Percentiles rank a stretch among this genome's conserved stretches.
Evolutionary conservation across 2,329 filamentous ascomycete species (phyloP).

Genomic region (Aspergillus alliaceus): DNA sequence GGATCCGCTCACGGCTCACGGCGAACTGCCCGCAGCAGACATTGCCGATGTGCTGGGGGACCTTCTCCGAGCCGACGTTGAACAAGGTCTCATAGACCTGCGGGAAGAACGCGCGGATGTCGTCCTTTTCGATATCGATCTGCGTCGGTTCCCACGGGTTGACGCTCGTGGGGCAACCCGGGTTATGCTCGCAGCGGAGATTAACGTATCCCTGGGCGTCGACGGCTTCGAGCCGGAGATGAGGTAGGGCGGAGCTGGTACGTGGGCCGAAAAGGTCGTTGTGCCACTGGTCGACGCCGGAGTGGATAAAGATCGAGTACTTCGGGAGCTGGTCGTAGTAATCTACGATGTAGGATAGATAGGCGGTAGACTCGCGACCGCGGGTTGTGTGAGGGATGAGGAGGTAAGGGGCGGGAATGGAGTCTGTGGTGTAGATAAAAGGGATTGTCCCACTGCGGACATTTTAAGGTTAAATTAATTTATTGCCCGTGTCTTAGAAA

Average conservation of each 20-base stretch:
- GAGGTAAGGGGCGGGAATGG: conserved; percentile 20
- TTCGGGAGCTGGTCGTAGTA: conserved; percentile 61
- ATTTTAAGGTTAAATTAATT: background rate
- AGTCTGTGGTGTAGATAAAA: conserved; percentile 31
- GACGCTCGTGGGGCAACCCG: conserved; percentile 42
- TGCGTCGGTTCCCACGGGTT: conserved; percentile 26
- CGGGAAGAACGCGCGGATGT: conserved; percentile 28
- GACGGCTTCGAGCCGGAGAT: conserved; percentile 38
- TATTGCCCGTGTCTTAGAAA: background rate
- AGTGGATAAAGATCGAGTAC: conserved; percentile 62
- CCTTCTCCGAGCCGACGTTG: conserved; percentile 19
- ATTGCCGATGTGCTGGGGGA: conserved; percentile 29
- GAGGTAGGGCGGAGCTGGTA: conserved; percentile 28
- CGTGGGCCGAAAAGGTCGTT: conserved; percentile 49
- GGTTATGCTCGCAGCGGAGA: conserved; percentile 37
- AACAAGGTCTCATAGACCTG: conserved; percentile 27
- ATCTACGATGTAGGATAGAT: conserved; percentile 62
- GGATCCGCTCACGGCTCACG: conserved; percentile 32
- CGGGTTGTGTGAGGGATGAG: conserved; percentile 35
- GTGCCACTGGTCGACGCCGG: conserved; percentile 58
- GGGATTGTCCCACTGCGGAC: conserved; percentile 17
- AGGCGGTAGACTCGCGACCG: conserved; percentile 64
- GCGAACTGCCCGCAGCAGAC: conserved; percentile 39
- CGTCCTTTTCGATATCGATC: conserved; percentile 22
- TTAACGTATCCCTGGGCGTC: conserved; percentile 40